Evolutionary conservation across 1,139 yeast genomes (phyloP), one percentile per base, ranked within the genome.

Genomic region (Kodamaea suecica): DNA sequence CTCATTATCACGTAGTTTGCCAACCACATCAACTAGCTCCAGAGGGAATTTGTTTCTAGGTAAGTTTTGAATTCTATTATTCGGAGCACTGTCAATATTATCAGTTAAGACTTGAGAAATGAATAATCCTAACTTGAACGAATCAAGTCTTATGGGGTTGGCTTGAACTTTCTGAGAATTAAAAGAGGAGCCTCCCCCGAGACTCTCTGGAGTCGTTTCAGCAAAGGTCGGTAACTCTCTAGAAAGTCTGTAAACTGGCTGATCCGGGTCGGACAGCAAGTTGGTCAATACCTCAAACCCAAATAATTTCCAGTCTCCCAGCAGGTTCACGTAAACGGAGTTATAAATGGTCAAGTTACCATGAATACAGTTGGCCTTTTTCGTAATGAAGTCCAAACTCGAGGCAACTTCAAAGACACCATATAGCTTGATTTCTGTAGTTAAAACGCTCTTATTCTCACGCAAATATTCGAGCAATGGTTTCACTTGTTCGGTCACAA

Each of bases 221-320:
- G 41, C 37, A 39, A 58, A 61, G 4, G 50, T 45, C 7, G 65
- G 57, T 36, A 39, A 44, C 24, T 27, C 49, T 30, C 45, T 41
- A 4, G 60, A 51, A 15, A 53, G 41, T 34, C 71, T 50, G 41
- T 66, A 70, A 2, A 72, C 48, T 2, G 75, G 72, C 37, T 66
- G 73, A 37, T 75, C 76, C 3, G 75, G 72, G 39, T 77, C 82
- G 1, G 71, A 60, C 16, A 61, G 62, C 37, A 69, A 50, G 42
- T 70, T 76, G 2, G 83, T 71, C 37, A 84, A 67, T 4, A 84
- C 57, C 55, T 90, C 97, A 49, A 88, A 77, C 1, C 96, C 96
- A 44, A 85, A 84, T 17, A 90, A 55, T 40, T 80, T 83, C 94
- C 95, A 86, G 50, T 85, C 95, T 6, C 96, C 95, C 27, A 67